A percentile compares a stretch with the other conserved stretches of the same genome.
These are phyloP conservation scores for Quercus dentata DNA, from an alignment of 306 rosid genomes.

Conservation along the genomic window DNA sequence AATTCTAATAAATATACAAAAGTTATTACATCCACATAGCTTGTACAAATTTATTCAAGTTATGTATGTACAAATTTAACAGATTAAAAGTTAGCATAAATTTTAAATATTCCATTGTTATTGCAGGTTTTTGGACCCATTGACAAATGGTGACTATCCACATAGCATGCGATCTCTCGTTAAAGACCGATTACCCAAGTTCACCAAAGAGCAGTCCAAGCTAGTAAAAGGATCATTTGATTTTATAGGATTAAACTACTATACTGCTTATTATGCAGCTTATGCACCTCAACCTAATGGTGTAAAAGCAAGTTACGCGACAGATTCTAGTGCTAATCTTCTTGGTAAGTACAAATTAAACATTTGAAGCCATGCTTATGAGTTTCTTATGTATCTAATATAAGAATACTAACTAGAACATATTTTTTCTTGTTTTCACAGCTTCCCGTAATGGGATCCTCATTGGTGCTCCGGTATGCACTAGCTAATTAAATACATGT, in stretches of 20 bases:
- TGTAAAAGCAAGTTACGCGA: constrained; percentile 6
- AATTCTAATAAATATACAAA: no score
- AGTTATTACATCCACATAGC: no score
- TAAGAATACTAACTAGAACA: background rate
- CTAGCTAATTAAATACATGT: no score
- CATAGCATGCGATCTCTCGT: constrained; percentile 35
- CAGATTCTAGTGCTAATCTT: constrained; percentile 34
- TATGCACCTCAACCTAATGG: constrained; percentile 16
- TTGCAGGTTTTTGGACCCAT: constrained; percentile 60
- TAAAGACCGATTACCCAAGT: constrained; percentile 49
- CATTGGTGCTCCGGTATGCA: constrained; percentile 51
- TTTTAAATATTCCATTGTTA: background rate
- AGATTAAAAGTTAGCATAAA: no score
- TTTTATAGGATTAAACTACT: constrained; percentile 63
- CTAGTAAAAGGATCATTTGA: constrained; percentile 54
- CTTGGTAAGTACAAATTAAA: constrained; percentile 23
- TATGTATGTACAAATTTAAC: no score
- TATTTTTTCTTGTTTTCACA: background rate
- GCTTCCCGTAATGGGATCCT: constrained; percentile 36
- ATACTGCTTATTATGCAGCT: constrained; percentile 43
- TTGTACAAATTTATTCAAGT: no score
- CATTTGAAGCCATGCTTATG: background rate
- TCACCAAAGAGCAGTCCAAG: constrained; percentile 31
- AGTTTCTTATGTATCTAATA: background rate
- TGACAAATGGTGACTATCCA: constrained; percentile 55